Percentiles rank a stretch among this genome's conserved stretches.
Evolutionary conservation across 1,284 basidiomycete genomes (phyloP).

Genomic region (Marasmius fiardii): DNA sequence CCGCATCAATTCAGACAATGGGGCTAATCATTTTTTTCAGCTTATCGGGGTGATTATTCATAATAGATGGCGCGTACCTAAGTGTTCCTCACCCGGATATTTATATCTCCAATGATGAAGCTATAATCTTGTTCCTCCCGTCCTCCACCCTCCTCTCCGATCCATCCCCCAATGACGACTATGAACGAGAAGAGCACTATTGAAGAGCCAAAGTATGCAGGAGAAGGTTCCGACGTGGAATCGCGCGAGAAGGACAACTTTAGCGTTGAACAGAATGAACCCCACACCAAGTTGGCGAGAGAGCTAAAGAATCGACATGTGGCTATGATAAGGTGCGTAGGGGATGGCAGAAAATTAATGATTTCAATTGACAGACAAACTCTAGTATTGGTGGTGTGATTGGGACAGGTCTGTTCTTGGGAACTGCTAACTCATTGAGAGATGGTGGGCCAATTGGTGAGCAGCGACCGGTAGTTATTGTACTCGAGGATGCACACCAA

Average conservation of each 20-base stretch:
- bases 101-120: neutral
- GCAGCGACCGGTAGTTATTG: neutral
- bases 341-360: too few species aligned
- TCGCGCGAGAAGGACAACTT: slow-evolving; percentile 14
- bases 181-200: neutral
- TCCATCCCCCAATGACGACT: neutral
- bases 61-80: neutral
- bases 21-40: too few species aligned
- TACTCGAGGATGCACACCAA: neutral
- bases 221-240: neutral
- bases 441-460: slow-evolving; percentile 55
- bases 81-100: neutral
- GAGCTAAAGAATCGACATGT: slow-evolving; percentile 68
- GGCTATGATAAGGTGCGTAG: slow-evolving; percentile 62
- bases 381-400: slow-evolving; percentile 65
- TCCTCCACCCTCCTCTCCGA: neutral
- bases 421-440: slow-evolving; percentile 53
- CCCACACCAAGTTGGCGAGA: slow-evolving; percentile 21
- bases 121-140: neutral
- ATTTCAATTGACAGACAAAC: neutral
- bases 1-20: too few species aligned
- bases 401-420: slow-evolving; percentile 54
- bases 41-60: too few species aligned
- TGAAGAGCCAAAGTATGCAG: neutral
- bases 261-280: slow-evolving; percentile 30